Evolutionary conservation across 2,329 filamentous ascomycete genomes (phyloP), one percentile per base, ranked within the genome.

Genomic region (Aspergillus pseudonomiae): DNA sequence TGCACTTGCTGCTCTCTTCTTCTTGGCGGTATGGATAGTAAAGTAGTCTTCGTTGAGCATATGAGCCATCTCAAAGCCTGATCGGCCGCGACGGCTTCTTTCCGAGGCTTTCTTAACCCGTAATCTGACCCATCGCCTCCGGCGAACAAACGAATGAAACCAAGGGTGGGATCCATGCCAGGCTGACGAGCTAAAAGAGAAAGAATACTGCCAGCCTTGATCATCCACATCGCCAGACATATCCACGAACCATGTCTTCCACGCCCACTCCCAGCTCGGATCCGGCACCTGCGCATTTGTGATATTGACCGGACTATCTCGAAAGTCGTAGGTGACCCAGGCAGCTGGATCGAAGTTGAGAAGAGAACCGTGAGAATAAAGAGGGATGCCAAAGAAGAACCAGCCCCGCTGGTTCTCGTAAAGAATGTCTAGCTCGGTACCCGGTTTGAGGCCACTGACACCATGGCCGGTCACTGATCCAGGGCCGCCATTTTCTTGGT

Each of bases 331-430:
- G 69, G 93, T 97, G 57, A 94, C 92, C 95, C 95, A 99, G 0
- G 93, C 84, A 9, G 91, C 79, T 0, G 94, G 93, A 73, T 99
- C 95, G 56, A 96, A 86, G 65, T 92, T 91, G 41, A 96, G 88
- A 1, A 99, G 85, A 1, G 94, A 94, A 66, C 89, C 90, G 9
- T 88, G 86, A 1, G 94, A 96, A 81, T 97, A 99, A n/a, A 96
- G 85, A 0, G 94, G 89, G 14, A 93, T 86, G 32, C 95, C 94
- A 72, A 94, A 98, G 65, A 96, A 83, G 74, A 97, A 96, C 45
- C 88, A 89, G 12, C 95, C 95, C 62, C 95, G 87, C 80, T 99
- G 92, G 74, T 99, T 99, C 77, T 99, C 95, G 78, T 96, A 98
- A 0, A 99, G 83, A 6, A 98, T 86, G 67, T 99, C 95, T 65